Conservation (phyloP, 176 grass and related monocot genomes). For the Avena atlantica region DNA sequence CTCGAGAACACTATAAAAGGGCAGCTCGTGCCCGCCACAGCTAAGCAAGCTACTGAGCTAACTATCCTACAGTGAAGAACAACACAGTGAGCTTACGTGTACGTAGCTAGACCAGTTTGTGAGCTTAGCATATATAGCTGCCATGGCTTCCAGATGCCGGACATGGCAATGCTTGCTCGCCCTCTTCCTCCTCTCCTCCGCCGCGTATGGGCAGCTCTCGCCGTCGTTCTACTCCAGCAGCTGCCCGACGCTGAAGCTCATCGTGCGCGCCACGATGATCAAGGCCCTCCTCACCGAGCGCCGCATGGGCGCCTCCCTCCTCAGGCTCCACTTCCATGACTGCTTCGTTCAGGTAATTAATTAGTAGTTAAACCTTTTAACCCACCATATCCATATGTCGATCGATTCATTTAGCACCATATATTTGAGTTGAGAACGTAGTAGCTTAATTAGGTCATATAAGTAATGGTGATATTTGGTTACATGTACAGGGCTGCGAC, state of each 20-base stretch:
- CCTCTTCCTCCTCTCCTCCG: slow-evolving; percentile 45
- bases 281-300: slow-evolving; percentile 48
- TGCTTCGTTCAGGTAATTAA: slow-evolving; percentile 75
- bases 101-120: neutral
- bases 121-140: neutral
- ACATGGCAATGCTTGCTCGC: slow-evolving; percentile 40
- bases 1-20: slow-evolving; percentile 23
- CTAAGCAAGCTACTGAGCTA: neutral
- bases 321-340: slow-evolving; percentile 85
- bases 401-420: neutral
- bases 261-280: slow-evolving; percentile 57
- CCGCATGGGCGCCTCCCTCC: slow-evolving; percentile 75
- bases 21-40: slow-evolving; percentile 1
- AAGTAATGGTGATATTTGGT: neutral
- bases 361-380: neutral
- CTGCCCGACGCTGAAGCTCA: slow-evolving; percentile 52
- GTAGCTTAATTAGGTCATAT: neutral
- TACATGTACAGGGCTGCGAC: slow-evolving; percentile 62
- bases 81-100: neutral
- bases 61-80: neutral
- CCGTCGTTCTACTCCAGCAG: slow-evolving; percentile 54
- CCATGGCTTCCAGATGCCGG: slow-evolving; percentile 43
- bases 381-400: neutral
- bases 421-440: no score
- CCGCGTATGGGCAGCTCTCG: slow-evolving; percentile 58